Evolutionary conservation across 2,329 filamentous ascomycete genomes (phyloP).

Genomic region (Aureobasidium sp.): DNA sequence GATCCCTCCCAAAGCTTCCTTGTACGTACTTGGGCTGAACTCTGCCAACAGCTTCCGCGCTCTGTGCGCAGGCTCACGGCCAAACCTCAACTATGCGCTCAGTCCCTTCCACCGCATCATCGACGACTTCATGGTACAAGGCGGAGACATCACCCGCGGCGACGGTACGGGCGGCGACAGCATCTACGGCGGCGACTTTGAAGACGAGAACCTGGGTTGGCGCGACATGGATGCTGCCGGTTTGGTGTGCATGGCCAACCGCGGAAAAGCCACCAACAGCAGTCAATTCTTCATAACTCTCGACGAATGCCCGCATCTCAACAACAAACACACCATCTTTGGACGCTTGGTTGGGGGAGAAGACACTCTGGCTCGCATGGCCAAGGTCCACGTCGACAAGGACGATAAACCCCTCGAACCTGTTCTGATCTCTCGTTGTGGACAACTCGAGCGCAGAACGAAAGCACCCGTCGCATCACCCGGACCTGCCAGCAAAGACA

Average conservation of each 20-base stretch:
- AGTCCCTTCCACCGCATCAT: constrained; percentile 34
- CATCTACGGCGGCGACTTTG: constrained; percentile 33
- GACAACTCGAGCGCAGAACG: constrained; percentile 31
- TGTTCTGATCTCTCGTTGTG: constrained; percentile 30
- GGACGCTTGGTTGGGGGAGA: constrained; percentile 31
- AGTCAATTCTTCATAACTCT: constrained; percentile 38
- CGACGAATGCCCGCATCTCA: constrained; percentile 30
- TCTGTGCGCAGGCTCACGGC: constrained; percentile 33
- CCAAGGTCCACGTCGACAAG: constrained; percentile 29
- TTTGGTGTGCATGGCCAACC: constrained; percentile 34
- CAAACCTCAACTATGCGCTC: constrained; percentile 30
- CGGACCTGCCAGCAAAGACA: constrained; percentile 1
- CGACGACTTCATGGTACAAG: constrained; percentile 38
- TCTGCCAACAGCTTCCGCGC: constrained; percentile 32
- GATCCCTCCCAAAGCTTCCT: constrained; percentile 21
- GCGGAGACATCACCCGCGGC: constrained; percentile 33
- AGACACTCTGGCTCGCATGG: constrained; percentile 27
- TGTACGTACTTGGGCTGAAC: constrained; percentile 10
- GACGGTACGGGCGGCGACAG: constrained; percentile 33
- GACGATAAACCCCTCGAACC: constrained; percentile 28
- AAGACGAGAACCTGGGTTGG: constrained; percentile 35
- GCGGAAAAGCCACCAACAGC: constrained; percentile 33
- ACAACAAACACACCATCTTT: constrained; percentile 35
- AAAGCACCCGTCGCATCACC: constrained; percentile 4
- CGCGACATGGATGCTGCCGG: constrained; percentile 32